Percentiles rank a stretch among this genome's conserved stretches.
These are phyloP conservation scores for Trypanosomatidae sp. DNA, from an alignment of 208 protist genomes.

Conservation along the genomic window DNA sequence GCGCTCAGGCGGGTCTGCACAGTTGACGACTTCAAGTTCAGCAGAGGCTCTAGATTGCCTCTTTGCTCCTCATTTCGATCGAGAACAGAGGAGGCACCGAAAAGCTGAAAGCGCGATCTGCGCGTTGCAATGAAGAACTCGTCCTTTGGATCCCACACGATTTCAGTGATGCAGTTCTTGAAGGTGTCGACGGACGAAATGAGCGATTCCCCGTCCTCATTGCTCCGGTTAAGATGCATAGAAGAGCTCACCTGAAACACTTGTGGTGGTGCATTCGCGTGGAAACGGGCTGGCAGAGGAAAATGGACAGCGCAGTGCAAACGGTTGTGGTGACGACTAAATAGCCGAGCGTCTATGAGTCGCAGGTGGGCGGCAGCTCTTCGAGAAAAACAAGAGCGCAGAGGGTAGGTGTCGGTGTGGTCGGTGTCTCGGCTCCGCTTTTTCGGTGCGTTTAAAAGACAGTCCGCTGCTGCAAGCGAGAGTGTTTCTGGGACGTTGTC, in stretches of 20 bases:
- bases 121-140: conserved; percentile 18
- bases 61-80: neutral
- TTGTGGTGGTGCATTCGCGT: neutral
- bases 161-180: conserved; percentile 20
- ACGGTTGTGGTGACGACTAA: neutral
- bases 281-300: neutral
- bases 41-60: neutral
- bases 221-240: conserved; percentile 2
- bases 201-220: conserved; percentile 11
- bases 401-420: neutral
- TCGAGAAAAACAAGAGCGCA: neutral
- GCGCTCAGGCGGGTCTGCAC: conserved; percentile 10
- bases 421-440: neutral
- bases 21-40: conserved; percentile 10
- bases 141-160: conserved; percentile 21
- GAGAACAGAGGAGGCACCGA: conserved; percentile 3
- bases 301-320: neutral
- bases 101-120: conserved; percentile 30
- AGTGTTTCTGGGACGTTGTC: too few relatives aligned
- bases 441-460: too few relatives aligned
- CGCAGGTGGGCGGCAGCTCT: neutral
- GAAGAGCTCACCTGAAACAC: conserved; percentile 4
- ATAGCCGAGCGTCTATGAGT: too few relatives aligned
- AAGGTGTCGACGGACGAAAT: conserved; percentile 14
- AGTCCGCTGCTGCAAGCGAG: too few relatives aligned